phyloP scores from a whole-genome alignment of 2,329 filamentous ascomycete species.

The Lecanicillium sp. region DNA sequence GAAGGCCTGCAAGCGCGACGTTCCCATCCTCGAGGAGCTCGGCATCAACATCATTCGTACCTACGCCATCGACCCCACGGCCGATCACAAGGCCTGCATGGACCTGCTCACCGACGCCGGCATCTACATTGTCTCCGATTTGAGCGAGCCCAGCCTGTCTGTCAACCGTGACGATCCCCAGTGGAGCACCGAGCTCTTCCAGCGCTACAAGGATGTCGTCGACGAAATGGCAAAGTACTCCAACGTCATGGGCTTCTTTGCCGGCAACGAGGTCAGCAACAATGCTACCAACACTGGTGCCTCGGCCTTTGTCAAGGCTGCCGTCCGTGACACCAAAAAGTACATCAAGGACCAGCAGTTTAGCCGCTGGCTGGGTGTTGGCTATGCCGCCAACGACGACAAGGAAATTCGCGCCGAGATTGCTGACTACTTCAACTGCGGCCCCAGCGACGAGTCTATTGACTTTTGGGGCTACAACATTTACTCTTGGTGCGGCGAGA shows the following conservation, averaged over 20 bases:
- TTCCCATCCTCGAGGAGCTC: slow-evolving; percentile 70
- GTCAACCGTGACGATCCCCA: slow-evolving; percentile 74
- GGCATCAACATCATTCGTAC: slow-evolving; percentile 90
- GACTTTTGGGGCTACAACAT: slow-evolving; percentile 99
- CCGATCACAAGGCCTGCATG: slow-evolving; percentile 82
- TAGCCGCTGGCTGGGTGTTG: slow-evolving; percentile 77
- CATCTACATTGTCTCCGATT: slow-evolving; percentile 92
- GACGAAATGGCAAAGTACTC: slow-evolving; percentile 74
- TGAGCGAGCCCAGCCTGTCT: slow-evolving; percentile 71
- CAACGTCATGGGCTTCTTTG: slow-evolving; percentile 96
- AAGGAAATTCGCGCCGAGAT: slow-evolving; percentile 71
- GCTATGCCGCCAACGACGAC: slow-evolving; percentile 95
- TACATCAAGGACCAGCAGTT: slow-evolving; percentile 80
- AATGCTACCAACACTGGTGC: slow-evolving; percentile 78
- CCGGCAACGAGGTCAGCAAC: slow-evolving; percentile 96
- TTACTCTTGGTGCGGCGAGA: slow-evolving; percentile 96
- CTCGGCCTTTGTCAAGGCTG: slow-evolving; percentile 93
- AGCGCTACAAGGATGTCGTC: slow-evolving; percentile 75
- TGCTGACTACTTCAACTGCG: slow-evolving; percentile 93
- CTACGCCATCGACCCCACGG: slow-evolving; percentile 78
- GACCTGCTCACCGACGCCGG: slow-evolving; percentile 68
- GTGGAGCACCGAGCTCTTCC: slow-evolving; percentile 73
- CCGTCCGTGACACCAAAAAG: slow-evolving; percentile 89
- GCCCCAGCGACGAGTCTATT: slow-evolving; percentile 54
- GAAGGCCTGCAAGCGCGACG: slow-evolving; percentile 69